Conservation (phyloP, 768 basidiomycete species). For the Amanita rimosa region DNA sequence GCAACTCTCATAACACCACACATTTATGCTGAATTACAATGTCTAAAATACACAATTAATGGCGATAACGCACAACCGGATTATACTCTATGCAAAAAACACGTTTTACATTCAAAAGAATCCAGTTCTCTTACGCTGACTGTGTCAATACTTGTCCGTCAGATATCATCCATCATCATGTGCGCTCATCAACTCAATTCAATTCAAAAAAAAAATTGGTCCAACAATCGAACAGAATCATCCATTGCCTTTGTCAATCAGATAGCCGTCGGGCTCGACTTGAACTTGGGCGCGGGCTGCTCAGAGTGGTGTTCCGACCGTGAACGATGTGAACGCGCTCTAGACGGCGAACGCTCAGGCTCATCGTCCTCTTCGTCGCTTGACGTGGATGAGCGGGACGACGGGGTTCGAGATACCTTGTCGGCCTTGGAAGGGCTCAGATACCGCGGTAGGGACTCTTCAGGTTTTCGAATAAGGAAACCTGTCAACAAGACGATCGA, state of each 20-base stretch:
- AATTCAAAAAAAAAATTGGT: background rate
- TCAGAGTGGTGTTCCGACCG: conserved; percentile 4
- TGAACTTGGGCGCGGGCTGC: conserved; percentile 13
- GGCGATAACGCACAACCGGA: background rate
- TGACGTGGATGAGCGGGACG: conserved; percentile 19
- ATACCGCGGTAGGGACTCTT: conserved; percentile 45
- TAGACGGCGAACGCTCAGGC: conserved; percentile 2
- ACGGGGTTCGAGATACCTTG: conserved; percentile 17
- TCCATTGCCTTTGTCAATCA: background rate
- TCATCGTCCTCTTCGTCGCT: conserved; percentile 9
- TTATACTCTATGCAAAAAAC: background rate
- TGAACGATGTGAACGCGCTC: conserved; percentile 1
- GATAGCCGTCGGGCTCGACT: conserved; percentile 16
- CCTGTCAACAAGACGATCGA: conserved; percentile 19
- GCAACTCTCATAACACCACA: too few species aligned
- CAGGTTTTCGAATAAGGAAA: conserved; percentile 45
- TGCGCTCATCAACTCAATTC: background rate
- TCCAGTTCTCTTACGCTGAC: background rate
- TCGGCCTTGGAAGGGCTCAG: conserved; percentile 19
- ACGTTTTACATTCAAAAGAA: background rate
- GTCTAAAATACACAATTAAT: background rate
- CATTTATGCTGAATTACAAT: background rate
- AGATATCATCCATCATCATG: background rate
- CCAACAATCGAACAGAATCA: too few species aligned
- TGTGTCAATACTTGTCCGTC: background rate